Conservation (phyloP, 2,329 filamentous ascomycete genomes). For the Aspergillus costaricaensis region DNA sequence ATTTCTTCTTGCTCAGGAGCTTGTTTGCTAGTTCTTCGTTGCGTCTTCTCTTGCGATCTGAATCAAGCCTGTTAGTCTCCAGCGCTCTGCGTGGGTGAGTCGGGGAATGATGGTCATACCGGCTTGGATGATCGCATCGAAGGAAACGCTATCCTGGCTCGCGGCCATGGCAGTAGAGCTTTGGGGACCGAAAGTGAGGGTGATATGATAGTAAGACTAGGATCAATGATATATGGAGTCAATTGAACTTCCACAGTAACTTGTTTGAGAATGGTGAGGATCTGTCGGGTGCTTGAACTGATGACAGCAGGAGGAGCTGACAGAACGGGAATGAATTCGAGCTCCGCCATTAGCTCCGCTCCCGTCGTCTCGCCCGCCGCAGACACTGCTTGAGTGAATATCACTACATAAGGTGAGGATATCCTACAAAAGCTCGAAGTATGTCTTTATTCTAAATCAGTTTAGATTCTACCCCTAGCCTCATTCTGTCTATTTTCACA, state of each 20-base stretch:
- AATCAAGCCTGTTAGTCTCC: background rate
- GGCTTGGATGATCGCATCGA: slow-evolving; percentile 55
- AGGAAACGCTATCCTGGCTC: slow-evolving; percentile 44
- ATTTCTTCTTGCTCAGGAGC: slow-evolving; percentile 58
- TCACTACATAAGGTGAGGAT: too few relatives aligned
- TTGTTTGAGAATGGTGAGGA: background rate
- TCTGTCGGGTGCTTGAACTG: background rate
- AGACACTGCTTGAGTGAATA: too few relatives aligned
- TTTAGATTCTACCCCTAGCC: too few relatives aligned
- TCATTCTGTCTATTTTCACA: too few relatives aligned
- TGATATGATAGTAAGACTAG: background rate
- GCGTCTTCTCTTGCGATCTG: slow-evolving; percentile 55
- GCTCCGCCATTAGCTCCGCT: slow-evolving; percentile 1
- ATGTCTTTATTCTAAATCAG: too few relatives aligned
- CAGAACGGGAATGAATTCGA: background rate
- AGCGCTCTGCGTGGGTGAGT: background rate
- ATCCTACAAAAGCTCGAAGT: too few relatives aligned
- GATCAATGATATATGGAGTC: background rate
- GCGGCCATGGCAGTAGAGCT: slow-evolving; percentile 36
- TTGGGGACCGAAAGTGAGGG: slow-evolving; percentile 7
- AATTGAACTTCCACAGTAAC: background rate
- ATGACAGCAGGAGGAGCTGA: background rate
- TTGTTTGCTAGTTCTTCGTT: slow-evolving; percentile 60
- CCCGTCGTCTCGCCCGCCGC: background rate
- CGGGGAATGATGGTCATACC: slow-evolving; percentile 37